These are phyloP conservation scores for Chloromonas sp. DNA, from an alignment of 163 green algal species.

Conservation along the genomic window DNA sequence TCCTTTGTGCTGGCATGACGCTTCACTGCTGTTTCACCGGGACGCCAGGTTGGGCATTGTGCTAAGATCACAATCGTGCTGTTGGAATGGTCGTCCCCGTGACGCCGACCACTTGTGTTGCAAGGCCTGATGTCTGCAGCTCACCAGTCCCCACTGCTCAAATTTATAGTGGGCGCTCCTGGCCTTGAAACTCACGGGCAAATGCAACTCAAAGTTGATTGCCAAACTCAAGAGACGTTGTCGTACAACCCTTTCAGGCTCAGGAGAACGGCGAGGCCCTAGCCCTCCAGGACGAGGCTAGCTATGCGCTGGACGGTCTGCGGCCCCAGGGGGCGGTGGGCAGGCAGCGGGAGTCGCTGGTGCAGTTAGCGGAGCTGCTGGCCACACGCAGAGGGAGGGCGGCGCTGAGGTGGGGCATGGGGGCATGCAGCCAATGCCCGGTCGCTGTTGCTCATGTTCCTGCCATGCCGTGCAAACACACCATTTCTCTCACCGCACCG, in stretches of 20 bases:
- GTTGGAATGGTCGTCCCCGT: too few species aligned
- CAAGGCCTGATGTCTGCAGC: too few species aligned
- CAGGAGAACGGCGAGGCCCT: conserved; percentile 40
- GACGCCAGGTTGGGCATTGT: too few species aligned
- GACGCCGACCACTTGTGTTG: too few species aligned
- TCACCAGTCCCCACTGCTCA: too few species aligned
- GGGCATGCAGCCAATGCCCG: not conserved
- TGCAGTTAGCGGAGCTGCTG: conserved; percentile 26
- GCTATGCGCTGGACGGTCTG: conserved; percentile 43
- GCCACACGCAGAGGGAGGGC: conserved; percentile 22
- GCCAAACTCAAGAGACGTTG: too few species aligned
- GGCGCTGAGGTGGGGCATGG: conserved; percentile 29
- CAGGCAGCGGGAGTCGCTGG: conserved; percentile 21
- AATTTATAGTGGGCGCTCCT: too few species aligned
- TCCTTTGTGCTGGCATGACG: too few species aligned
- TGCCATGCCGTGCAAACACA: not conserved
- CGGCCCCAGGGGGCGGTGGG: not conserved
- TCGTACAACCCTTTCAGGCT: conserved; percentile 15
- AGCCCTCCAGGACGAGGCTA: conserved; percentile 39
- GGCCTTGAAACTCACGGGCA: too few species aligned
- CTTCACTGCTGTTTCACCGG: too few species aligned
- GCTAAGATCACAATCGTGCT: too few species aligned
- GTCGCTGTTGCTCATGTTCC: not conserved
- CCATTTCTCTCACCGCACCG: not conserved
- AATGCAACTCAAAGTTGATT: too few species aligned